Base-by-base conservation (phyloP, 805 yeast species). In the Cyberlindnera sargentensis region DNA sequence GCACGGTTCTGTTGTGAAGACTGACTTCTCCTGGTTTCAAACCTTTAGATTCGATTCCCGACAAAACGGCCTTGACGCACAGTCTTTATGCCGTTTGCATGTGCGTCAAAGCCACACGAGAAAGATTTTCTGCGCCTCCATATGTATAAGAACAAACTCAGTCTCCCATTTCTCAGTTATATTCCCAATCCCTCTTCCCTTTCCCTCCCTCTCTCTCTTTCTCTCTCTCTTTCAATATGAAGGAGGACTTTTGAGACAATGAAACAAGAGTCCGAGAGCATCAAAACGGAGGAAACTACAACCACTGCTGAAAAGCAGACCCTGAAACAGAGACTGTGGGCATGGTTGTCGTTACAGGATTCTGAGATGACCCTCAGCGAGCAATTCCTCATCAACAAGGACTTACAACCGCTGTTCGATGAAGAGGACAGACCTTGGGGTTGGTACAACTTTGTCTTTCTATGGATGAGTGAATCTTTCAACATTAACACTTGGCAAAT, bases 401-500 rank as follows among this genome's bases (percentile, higher is more conserved):
- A 88, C 65, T 71, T 88, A 55, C 75, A 78, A 50, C 95, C 95
- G 0, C 88, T 87, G 4, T 38, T 55, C 11, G 91, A 86, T 57
- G 71, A 64, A 11, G 75, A 66, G 4, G 77, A 95, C 55, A 71
- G 95, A 56, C 73, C 75, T n/a, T 88, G 96, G 96, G 66, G 76
- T 28, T 85, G 95, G 95, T 80, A 70, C 62, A 85, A 87, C 61
- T 88, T 67, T 59, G 80, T 84, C 10, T 78, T 76, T 50, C 84
- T 85, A 55, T 88, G 96, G 96, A 63, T 88, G 45, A 88, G 95
- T 0, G 96, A 88, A 60, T 80, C 95, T 30, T 85, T 88, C 67
- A 88, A 88, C 64, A 79, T 88, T 58, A 87, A 85, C 61, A 86
- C 96, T 5, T 87, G 91, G 88, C 89, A 84, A 68, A 86, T 88